These are phyloP conservation scores for Nematocida displodere DNA, from an alignment of 371 early-diverging fungal genomes.

Conservation along the genomic window DNA sequence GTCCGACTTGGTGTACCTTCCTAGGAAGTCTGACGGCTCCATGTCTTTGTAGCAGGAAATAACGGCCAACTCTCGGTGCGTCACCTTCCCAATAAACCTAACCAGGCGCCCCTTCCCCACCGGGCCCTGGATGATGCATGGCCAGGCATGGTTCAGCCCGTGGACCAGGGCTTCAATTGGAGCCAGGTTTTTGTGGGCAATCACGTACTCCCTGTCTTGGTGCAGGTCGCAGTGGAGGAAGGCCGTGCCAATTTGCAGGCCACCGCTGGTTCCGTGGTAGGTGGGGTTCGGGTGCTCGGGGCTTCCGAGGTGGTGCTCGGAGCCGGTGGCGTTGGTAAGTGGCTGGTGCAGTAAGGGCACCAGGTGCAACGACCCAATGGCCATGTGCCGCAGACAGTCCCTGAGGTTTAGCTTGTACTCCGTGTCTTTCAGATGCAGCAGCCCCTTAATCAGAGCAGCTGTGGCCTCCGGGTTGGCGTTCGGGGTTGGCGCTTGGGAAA, in stretches of 20 bases:
- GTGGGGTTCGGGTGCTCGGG: not conserved
- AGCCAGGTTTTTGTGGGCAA: slow-evolving; percentile 16
- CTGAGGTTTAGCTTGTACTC: slow-evolving; percentile 25
- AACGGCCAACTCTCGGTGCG: slow-evolving; percentile 70
- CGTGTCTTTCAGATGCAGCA: slow-evolving; percentile 2
- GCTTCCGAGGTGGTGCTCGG: too few relatives aligned
- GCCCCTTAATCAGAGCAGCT: slow-evolving; percentile 45
- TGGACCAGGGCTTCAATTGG: slow-evolving; percentile 16
- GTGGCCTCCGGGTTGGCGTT: not conserved
- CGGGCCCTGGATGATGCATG: slow-evolving; percentile 22
- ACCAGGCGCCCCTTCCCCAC: slow-evolving; percentile 95
- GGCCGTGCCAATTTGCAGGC: not conserved
- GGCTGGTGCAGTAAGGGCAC: slow-evolving; percentile 8
- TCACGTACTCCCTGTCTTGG: slow-evolving; percentile 33
- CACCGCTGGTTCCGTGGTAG: not conserved
- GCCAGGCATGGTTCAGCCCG: slow-evolving; percentile 32
- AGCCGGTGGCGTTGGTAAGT: not conserved
- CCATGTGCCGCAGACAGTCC: slow-evolving; percentile 45
- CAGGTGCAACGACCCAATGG: slow-evolving; percentile 24
- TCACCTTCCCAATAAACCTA: slow-evolving; percentile 74
- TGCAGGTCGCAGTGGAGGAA: not conserved
- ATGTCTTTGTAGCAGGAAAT: slow-evolving; percentile 93
- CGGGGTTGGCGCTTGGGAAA: slow-evolving; percentile 28
- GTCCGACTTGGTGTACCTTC: slow-evolving; percentile 70
- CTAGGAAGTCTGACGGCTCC: slow-evolving; percentile 90